Base-by-base conservation (phyloP, 2,329 filamentous ascomycete genomes). In the Stromatinia cepivora region DNA sequence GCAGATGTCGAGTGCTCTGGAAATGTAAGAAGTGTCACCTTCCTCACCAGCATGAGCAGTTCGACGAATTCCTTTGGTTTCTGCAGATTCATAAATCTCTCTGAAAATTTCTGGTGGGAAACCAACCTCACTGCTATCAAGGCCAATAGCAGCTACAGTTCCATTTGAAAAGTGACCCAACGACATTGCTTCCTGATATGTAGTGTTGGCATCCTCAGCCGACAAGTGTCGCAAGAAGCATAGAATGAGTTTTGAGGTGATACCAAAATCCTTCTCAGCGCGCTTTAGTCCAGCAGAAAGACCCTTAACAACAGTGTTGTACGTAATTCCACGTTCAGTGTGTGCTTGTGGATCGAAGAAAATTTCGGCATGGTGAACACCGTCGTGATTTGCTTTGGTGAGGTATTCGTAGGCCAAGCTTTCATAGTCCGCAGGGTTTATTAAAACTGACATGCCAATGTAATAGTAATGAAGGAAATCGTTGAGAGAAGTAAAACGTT, bases 311-410 rank as follows among this genome's bases (percentile, higher is more conserved):
- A 93, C 84, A 2, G 86, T 89, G 22, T 84, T 81, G 76, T 92
- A 90, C 10, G 82, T 73, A 4, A 94, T 80, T 7, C 88, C 88
- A 25, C 90, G 85, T 17, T 80, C 81, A 6, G 87, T 85, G 78
- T 94, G 92, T 1, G 89, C 90, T 79, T 94, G 91, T 1, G 91
- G 91, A 78, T 94, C 92, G 80, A 94, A 93, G 81, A 93, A 94
- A 72, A 93, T 84, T 79, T 94, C 91, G 20, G 89, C 89, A 76
- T 94, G 91, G 62, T 86, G 83, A 1, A 93, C 88, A 50, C 87
- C 87, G 71, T 92, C 87, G 1, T 80, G 80, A 45, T 87, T 83
- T 3, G 90, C 91, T 70, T 84, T 86, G 45, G 82, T 76, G 78
- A 93, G 90, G 80, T 94, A 94, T 71, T 86, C 85, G 82, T 87